Base-by-base conservation (phyloP, 768 basidiomycete genomes). In the Pleurotus eryngii region DNA sequence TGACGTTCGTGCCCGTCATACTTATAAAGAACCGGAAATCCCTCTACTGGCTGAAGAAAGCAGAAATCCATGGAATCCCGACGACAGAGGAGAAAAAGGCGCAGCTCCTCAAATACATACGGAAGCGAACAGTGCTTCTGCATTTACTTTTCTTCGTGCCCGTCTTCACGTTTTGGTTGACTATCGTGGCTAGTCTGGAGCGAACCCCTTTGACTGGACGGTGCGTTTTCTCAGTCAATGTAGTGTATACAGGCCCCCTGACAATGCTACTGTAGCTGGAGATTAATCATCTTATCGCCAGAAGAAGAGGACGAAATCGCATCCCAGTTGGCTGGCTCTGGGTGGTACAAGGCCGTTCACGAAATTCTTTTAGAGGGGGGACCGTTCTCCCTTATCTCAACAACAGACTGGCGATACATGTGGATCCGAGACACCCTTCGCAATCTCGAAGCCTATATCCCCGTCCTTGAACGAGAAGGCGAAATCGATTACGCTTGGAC, bases 281-380 rank as follows among this genome's bases (percentile, higher is more conserved):
- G 95, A 54, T 70, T 94, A 63, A 95, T 97, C 59, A 76, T 95
- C 7, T 80, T 97, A 14, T 94, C 92, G 3, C 94, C 95, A 1
- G 90, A 93, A 62, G 95, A 97, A 72, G 95, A 98, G 67, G 92
- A 95, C 53, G 85, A 85, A 27, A 91, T 98, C 42, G 85, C 92
- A n/a, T 71, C 76, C 3, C 87, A 91, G 65, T 81, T 98, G 8
- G 84, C 85, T 17, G 95, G 92, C 14, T 73, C 82, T 18, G 92
- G 92, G 46, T 98, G 95, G 95, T 92, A 89, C 70, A 76, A 79
- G 59, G 87, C 92, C 38, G 89, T 98, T 17, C 80, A 82, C 38
- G 84, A 90, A 39, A 90, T 96, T 46, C 79, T 98, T 11, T 77
- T 87, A 5, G 67, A 81, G 58, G 80, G 89, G 59, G 85, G 83